Evolutionary conservation across 2,329 filamentous ascomycete genomes (phyloP).

Genomic region (Phyllosticta capitalensis): DNA sequence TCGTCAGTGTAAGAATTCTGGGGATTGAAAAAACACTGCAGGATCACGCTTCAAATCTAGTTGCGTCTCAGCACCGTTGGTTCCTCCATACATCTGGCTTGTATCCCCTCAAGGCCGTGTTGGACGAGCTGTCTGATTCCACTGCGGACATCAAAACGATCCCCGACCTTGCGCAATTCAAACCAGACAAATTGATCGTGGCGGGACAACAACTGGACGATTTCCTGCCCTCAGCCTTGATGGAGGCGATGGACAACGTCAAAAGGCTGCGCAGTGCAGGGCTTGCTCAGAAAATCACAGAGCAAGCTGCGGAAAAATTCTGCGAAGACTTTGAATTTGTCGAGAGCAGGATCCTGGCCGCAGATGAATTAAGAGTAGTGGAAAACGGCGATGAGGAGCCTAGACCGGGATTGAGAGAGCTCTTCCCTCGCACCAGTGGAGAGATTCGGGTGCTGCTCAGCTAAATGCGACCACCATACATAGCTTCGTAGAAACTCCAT

Average conservation of each 20-base stretch:
- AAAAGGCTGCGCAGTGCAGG: slow-evolving; percentile 62
- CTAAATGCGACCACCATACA: slow-evolving; percentile 24
- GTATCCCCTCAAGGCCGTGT: slow-evolving; percentile 49
- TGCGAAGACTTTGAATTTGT: slow-evolving; percentile 72
- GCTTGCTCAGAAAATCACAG: slow-evolving; percentile 66
- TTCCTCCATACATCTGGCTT: slow-evolving; percentile 70
- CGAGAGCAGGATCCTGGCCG: slow-evolving; percentile 50
- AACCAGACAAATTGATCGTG: slow-evolving; percentile 50
- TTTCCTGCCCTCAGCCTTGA: slow-evolving; percentile 84
- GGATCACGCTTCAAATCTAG: slow-evolving; percentile 47
- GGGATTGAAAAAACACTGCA: slow-evolving; percentile 50
- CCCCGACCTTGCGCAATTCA: slow-evolving; percentile 45
- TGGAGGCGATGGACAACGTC: slow-evolving; percentile 81
- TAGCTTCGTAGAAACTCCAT: not conserved
- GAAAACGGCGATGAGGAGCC: slow-evolving; percentile 30
- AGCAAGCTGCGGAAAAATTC: slow-evolving; percentile 74
- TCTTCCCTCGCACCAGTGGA: slow-evolving; percentile 55
- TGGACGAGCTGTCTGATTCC: slow-evolving; percentile 38
- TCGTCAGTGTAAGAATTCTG: slow-evolving; percentile 48
- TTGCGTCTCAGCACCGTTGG: slow-evolving; percentile 60
- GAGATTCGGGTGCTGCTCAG: slow-evolving; percentile 56
- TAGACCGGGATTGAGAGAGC: slow-evolving; percentile 37
- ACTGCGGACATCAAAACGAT: slow-evolving; percentile 47
- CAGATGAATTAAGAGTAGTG: slow-evolving; percentile 42
- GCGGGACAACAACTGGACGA: slow-evolving; percentile 74